Evolutionary conservation across 495 filamentous ascomycete species (phyloP).

Genomic region (Lepidopterella palustris): DNA sequence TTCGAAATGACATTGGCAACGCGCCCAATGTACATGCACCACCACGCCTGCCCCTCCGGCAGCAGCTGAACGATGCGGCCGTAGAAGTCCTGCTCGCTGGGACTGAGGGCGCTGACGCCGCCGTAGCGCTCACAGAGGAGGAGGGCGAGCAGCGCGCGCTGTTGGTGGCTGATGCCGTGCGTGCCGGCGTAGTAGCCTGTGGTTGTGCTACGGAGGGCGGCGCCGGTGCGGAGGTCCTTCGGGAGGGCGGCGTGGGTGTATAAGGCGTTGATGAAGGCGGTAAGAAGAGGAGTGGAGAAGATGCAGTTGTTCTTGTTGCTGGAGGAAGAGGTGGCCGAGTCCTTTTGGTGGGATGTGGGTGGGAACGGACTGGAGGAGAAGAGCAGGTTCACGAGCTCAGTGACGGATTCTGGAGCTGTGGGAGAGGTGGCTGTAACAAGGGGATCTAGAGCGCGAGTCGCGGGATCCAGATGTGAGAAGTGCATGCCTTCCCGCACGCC

Average conservation of each 20-base stretch:
- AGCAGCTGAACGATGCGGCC: slow-evolving; percentile 44
- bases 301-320: slow-evolving; percentile 29
- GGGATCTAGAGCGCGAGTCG: slow-evolving; percentile 57
- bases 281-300: slow-evolving; percentile 9
- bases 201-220: slow-evolving; percentile 66
- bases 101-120: slow-evolving; percentile 47
- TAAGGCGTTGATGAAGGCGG: slow-evolving; percentile 23
- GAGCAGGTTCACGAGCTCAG: slow-evolving; percentile 41
- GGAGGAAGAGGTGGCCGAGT: too few relatives aligned
- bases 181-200: slow-evolving; percentile 57
- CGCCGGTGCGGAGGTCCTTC: slow-evolving; percentile 49
- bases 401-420: slow-evolving; percentile 42
- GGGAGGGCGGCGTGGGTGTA: slow-evolving; percentile 17
- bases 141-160: slow-evolving; percentile 64
- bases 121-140: slow-evolving; percentile 74
- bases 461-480: slow-evolving; percentile 55
- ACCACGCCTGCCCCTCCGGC: slow-evolving; percentile 48
- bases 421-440: slow-evolving; percentile 53
- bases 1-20: slow-evolving; percentile 41
- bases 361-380: slow-evolving; percentile 39
- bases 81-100: slow-evolving; percentile 45
- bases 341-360: too few relatives aligned
- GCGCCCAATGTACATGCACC: slow-evolving; percentile 56
- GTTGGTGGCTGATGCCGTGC: slow-evolving; percentile 66
- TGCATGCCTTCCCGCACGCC: slow-evolving; percentile 80